Conservation (phyloP, 257 asterid genomes). For the Salvia rosmarinus region DNA sequence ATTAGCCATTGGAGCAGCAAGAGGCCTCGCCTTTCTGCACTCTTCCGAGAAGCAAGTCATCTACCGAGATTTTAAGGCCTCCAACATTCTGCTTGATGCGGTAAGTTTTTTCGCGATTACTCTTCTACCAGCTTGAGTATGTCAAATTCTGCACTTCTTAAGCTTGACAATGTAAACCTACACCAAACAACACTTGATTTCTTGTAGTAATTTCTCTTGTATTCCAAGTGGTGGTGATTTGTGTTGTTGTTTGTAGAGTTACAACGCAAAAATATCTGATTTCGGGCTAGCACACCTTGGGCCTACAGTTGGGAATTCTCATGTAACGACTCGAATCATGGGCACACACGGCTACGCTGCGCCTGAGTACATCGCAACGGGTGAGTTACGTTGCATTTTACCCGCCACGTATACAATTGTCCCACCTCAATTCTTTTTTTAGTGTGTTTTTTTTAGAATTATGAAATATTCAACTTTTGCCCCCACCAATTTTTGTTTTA, state of each 20-base stretch:
- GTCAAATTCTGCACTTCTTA: too few species aligned
- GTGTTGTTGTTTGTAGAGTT: conserved; percentile 37
- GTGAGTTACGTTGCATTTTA: conserved; percentile 24
- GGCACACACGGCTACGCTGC: conserved; percentile 62
- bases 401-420: too few species aligned
- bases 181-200: too few species aligned
- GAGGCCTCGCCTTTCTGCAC: conserved; percentile 55
- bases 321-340: conserved; percentile 57
- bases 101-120: conserved; percentile 35
- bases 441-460: too few species aligned
- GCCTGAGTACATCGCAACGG: conserved; percentile 61
- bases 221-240: too few species aligned
- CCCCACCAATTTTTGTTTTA: too few species aligned
- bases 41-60: conserved; percentile 46
- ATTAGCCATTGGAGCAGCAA: conserved; percentile 58
- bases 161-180: too few species aligned
- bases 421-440: too few species aligned
- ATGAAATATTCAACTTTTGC: too few species aligned
- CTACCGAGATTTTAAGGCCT: conserved; percentile 58
- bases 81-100: conserved; percentile 60
- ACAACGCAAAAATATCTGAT: conserved; percentile 54
- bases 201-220: too few species aligned
- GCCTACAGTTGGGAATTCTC: conserved; percentile 49
- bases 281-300: conserved; percentile 61
- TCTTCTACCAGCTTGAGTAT: not conserved